Percentiles rank a stretch among this genome's conserved stretches.
phyloP scores from a whole-genome alignment of 371 early-diverging fungal genomes.

The Mucor plumbeus region DNA sequence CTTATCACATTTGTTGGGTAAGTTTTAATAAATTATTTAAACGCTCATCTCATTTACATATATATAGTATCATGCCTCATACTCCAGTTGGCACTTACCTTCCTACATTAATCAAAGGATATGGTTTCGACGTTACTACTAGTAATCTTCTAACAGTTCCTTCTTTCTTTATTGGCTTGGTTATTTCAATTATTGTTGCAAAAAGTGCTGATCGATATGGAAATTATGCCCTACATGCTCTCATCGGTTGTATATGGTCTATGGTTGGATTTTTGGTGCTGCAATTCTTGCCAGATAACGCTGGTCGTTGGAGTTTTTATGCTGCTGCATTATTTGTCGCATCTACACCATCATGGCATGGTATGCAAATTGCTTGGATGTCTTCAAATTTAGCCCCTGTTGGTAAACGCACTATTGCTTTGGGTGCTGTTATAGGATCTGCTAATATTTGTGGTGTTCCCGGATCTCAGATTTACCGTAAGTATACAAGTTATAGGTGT shows the following conservation, averaged over 20 bases:
- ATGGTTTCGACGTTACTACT: conserved; percentile 54
- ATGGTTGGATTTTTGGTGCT: conserved; percentile 48
- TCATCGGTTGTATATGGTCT: conserved; percentile 43
- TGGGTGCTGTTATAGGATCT: conserved; percentile 50
- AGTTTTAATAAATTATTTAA: too few relatives aligned
- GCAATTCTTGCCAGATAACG: conserved; percentile 39
- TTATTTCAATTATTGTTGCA: conserved; percentile 49
- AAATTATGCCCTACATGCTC: conserved; percentile 52
- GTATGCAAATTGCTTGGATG: conserved; percentile 61
- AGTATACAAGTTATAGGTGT: neutral
- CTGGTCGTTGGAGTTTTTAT: conserved; percentile 49
- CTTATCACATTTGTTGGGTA: conserved; percentile 36
- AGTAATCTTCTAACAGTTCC: conserved; percentile 62
- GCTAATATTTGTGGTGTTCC: conserved; percentile 52
- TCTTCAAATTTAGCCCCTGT: conserved; percentile 54
- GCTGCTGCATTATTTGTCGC: conserved; percentile 22
- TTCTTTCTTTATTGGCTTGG: conserved; percentile 46
- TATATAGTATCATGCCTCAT: conserved; percentile 41
- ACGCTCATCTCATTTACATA: too few relatives aligned
- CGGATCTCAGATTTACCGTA: conserved; percentile 47
- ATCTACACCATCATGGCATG: conserved; percentile 49
- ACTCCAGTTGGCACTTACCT: conserved; percentile 53
- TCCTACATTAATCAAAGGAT: conserved; percentile 55
- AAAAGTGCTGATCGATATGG: conserved; percentile 46
- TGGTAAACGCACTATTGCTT: conserved; percentile 53